These are phyloP conservation scores for Corrigiola litoralis DNA, from an alignment of 179 eudicot genomes.

Conservation along the genomic window DNA sequence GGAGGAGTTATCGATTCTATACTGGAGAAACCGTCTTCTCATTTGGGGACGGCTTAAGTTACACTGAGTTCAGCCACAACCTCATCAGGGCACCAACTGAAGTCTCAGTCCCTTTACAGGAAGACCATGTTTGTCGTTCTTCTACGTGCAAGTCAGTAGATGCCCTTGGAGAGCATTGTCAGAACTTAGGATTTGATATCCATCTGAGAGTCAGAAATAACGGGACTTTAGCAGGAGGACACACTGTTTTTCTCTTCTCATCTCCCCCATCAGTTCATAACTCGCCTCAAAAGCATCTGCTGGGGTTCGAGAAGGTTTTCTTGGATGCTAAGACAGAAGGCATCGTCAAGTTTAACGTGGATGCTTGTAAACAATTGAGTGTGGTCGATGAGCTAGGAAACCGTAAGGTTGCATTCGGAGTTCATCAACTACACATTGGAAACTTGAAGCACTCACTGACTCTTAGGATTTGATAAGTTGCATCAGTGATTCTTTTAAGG, in stretches of 20 bases:
- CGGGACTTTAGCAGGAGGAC: conserved; percentile 51
- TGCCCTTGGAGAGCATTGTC: conserved; percentile 32
- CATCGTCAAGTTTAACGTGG: conserved; percentile 45
- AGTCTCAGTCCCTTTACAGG: conserved; percentile 33
- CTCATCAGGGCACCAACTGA: conserved; percentile 43
- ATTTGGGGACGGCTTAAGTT: conserved; percentile 69
- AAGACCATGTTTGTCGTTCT: conserved; percentile 29
- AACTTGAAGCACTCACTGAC: conserved; percentile 29
- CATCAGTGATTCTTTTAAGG: conserved; percentile 16
- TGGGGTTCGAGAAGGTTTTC: conserved; percentile 57
- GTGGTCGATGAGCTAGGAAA: conserved; percentile 59
- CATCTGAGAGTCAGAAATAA: conserved; percentile 47
- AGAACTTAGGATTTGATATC: conserved; percentile 28
- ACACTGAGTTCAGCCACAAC: conserved; percentile 45
- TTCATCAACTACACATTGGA: conserved; percentile 39
- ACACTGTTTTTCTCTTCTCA: conserved; percentile 50
- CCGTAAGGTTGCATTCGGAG: conserved; percentile 57
- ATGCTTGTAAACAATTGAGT: conserved; percentile 71
- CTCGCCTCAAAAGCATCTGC: conserved; percentile 56
- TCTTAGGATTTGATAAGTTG: conserved; percentile 22
- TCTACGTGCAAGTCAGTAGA: conserved; percentile 31
- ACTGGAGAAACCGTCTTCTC: conserved; percentile 47
- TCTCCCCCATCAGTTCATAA: conserved; percentile 53
- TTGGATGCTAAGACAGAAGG: conserved; percentile 40
- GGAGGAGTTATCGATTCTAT: conserved; percentile 72